A percentile compares a stretch with the other conserved stretches of the same genome.
phyloP scores from a whole-genome alignment of 257 asterid genomes.

The Solanum pimpinellifolium region DNA sequence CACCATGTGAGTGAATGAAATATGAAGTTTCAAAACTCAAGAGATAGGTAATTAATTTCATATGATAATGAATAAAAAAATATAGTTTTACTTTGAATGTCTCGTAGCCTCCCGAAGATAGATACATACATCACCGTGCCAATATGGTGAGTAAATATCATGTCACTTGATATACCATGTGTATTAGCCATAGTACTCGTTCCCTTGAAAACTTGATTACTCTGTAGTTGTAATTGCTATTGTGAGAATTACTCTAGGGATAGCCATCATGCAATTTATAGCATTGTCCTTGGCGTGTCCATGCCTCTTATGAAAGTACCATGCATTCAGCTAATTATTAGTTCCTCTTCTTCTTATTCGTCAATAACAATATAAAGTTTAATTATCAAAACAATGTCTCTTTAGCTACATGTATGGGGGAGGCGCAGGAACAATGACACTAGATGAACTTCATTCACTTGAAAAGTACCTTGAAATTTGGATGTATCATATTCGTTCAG shows the following conservation, averaged over 20 bases:
- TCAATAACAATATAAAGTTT: neutral
- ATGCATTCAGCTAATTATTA: neutral
- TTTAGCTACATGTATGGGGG: slow-evolving; percentile 68
- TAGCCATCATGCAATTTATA: neutral
- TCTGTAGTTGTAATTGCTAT: neutral
- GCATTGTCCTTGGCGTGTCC: neutral
- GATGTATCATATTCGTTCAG: slow-evolving; percentile 69
- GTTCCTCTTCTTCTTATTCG: neutral
- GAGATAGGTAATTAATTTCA: neutral
- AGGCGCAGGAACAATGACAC: slow-evolving; percentile 57
- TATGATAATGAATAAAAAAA: neutral
- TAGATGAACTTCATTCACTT: slow-evolving; percentile 49
- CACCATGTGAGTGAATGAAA: neutral
- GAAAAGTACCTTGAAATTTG: slow-evolving; percentile 73
- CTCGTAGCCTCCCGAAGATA: neutral
- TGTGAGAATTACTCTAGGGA: neutral
- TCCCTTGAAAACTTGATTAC: neutral
- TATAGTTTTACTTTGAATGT: neutral
- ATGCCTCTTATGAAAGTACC: neutral
- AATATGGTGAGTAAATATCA: neutral
- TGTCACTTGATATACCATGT: neutral
- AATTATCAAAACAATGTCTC: neutral
- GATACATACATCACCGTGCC: neutral
- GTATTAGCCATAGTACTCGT: neutral
- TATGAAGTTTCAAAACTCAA: neutral